These are phyloP conservation scores for Fusarium domesticum DNA, from an alignment of 2,329 filamentous ascomycete genomes.

Conservation along the genomic window DNA sequence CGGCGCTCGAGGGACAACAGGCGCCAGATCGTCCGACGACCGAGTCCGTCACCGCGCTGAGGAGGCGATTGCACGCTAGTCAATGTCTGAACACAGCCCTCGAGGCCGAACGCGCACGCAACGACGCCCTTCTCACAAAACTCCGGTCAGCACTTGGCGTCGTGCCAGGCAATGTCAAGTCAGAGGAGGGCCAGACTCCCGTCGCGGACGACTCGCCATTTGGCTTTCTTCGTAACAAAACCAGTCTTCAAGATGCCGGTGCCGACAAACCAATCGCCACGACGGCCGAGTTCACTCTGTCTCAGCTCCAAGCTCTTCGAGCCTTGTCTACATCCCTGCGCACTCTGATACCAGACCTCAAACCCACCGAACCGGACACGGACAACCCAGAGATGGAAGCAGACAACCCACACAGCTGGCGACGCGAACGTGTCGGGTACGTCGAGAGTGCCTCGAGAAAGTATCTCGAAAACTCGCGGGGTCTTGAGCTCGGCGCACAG, in stretches of 20 bases:
- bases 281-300: conserved; percentile 73
- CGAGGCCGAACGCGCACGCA: conserved; percentile 65
- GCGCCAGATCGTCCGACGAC: conserved; percentile 48
- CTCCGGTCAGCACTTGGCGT: conserved; percentile 49
- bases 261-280: conserved; percentile 60
- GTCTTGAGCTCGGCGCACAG: conserved; percentile 60
- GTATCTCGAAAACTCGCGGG: conserved; percentile 69
- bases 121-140: conserved; percentile 66
- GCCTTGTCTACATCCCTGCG: conserved; percentile 59
- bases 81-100: conserved; percentile 69
- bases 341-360: conserved; percentile 63
- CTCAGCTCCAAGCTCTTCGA: conserved; percentile 77
- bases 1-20: conserved; percentile 5
- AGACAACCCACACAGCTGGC: conserved; percentile 52
- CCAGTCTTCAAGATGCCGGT: conserved; percentile 49
- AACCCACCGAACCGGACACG: conserved; percentile 31
- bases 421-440: conserved; percentile 73
- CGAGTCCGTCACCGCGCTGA: conserved; percentile 68
- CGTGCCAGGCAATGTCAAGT: conserved; percentile 27
- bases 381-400: conserved; percentile 29
- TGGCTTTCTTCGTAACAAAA: conserved; percentile 56
- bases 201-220: conserved; percentile 36
- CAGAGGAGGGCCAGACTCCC: conserved; percentile 20
- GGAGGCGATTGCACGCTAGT: conserved; percentile 74
- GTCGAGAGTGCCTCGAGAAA: conserved; percentile 75